These are phyloP conservation scores for Lactifluus pinguis DNA, from an alignment of 768 basidiomycete genomes.

Conservation along the genomic window DNA sequence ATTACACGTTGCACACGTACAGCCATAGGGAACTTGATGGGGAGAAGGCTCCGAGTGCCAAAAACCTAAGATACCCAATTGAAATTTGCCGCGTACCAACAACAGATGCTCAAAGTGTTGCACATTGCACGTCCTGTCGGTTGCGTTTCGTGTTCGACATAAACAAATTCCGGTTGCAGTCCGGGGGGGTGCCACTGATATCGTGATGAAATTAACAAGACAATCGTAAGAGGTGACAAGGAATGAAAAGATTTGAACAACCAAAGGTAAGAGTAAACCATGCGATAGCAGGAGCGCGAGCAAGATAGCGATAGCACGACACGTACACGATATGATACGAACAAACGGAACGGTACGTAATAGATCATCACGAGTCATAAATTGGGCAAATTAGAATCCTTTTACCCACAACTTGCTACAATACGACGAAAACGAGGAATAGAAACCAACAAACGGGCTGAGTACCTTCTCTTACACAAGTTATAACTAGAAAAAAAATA, in stretches of 20 bases:
- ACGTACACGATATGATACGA: slow-evolving; percentile 8
- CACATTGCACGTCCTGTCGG: too few relatives aligned
- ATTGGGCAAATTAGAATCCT: neutral
- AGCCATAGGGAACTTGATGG: neutral
- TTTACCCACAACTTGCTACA: neutral
- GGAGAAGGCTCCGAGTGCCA: too few relatives aligned
- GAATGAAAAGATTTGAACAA: neutral
- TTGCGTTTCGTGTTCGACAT: too few relatives aligned
- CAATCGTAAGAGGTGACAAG: neutral
- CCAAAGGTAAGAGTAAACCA: neutral
- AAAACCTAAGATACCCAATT: neutral
- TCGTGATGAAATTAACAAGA: neutral
- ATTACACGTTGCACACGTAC: neutral
- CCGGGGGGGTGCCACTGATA: neutral
- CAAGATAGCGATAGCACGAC: slow-evolving; percentile 12
- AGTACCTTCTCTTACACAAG: slow-evolving; percentile 8
- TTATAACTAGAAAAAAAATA: too few relatives aligned
- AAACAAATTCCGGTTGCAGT: neutral
- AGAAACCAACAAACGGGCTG: neutral
- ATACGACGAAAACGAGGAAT: neutral
- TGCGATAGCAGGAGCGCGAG: slow-evolving; percentile 4
- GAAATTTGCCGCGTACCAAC: neutral
- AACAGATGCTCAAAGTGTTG: too few relatives aligned
- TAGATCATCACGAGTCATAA: slow-evolving; percentile 9
- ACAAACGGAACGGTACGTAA: slow-evolving; percentile 1